A percentile compares a stretch with the other conserved stretches of the same genome.
These are phyloP conservation scores for Tuber brumale DNA, from an alignment of 495 filamentous ascomycete genomes.

Conservation along the genomic window DNA sequence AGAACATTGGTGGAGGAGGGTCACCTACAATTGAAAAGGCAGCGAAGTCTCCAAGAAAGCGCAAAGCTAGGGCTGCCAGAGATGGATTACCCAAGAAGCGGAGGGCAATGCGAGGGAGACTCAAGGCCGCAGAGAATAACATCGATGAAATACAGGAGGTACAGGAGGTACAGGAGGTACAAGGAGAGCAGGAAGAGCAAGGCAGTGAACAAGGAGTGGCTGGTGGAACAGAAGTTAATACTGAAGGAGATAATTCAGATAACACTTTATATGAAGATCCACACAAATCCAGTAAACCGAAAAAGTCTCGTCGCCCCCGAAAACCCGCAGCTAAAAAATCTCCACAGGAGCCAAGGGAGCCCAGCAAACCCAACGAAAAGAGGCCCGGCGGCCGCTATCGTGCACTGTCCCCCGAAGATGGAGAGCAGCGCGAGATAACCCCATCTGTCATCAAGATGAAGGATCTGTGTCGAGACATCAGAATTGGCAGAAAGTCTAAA, in stretches of 20 bases:
- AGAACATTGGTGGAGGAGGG: neutral
- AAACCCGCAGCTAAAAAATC: conserved; percentile 22
- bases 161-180: conserved; percentile 21
- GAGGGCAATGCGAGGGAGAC: conserved; percentile 13
- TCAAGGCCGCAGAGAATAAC: conserved; percentile 25
- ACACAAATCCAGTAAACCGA: conserved; percentile 35
- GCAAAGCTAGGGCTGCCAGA: neutral
- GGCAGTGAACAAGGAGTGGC: conserved; percentile 39
- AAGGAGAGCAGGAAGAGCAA: conserved; percentile 36
- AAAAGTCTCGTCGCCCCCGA: conserved; percentile 33
- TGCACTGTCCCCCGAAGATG: conserved; percentile 66
- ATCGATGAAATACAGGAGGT: conserved; percentile 16
- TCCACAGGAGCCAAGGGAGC: conserved; percentile 28
- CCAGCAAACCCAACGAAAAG: conserved; percentile 20
- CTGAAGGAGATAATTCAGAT: conserved; percentile 24
- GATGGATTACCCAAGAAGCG: neutral
- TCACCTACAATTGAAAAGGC: neutral
- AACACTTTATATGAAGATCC: conserved; percentile 34
- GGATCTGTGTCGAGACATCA: conserved; percentile 68
- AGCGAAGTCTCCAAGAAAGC: neutral
- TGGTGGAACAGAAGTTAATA: conserved; percentile 16
- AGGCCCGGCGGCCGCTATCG: conserved; percentile 45
- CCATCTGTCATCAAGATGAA: conserved; percentile 68
- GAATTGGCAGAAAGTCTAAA: conserved; percentile 73
- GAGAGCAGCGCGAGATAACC: conserved; percentile 65